Evolutionary conservation across 805 yeast species (phyloP), one percentile per base, ranked within the genome.

Genomic region (Yamadazyma sp.): DNA sequence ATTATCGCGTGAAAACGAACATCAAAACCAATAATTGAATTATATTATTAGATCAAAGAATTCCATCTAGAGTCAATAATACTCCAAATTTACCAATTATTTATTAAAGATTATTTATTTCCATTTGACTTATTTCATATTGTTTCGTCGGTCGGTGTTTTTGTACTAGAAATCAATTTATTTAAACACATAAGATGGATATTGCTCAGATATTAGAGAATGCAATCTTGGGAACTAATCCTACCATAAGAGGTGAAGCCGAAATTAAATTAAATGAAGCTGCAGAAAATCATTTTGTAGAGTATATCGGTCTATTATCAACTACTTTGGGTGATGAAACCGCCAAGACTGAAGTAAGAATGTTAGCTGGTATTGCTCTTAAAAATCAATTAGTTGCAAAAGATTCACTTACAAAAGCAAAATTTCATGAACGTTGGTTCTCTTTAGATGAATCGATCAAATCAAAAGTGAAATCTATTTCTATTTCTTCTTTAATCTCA

Each of bases 331-430:
- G 80, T 16, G 79, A 81, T 53, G 82, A 76, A 28, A 55, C 65
- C 6, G 76, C 75, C 37, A 76, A 75, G 49, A 64, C 81, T 5
- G 96, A 91, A 62, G 93, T 88, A 31, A 75, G 98, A 53, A 86
- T 88, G 73, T 75, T 93, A 56, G 96, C 98, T 3, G 95, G 93
- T 27, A 69, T 91, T 43, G 83, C 83, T 14, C 69, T 87, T 53
- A 91, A 91, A 68, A 91, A 91, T 64, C 86, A 86, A 65, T 72
- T 91, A 50, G 78, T 86, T 5, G 80, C 97, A 11, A 91, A 89
- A 55, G 94, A 86, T 53, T 47, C 69, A 4, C 60, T 62, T n/a
- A 78, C 76, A 46, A 76, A 73, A 46, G 60, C 58, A 27, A 74
- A 69, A 25, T 82, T 78, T 54, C 76, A 79, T 11, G 78, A 76